A percentile compares a stretch with the other conserved stretches of the same genome.
Conservation (phyloP, 2,329 filamentous ascomycete genomes). For the Xylaria sp. region DNA sequence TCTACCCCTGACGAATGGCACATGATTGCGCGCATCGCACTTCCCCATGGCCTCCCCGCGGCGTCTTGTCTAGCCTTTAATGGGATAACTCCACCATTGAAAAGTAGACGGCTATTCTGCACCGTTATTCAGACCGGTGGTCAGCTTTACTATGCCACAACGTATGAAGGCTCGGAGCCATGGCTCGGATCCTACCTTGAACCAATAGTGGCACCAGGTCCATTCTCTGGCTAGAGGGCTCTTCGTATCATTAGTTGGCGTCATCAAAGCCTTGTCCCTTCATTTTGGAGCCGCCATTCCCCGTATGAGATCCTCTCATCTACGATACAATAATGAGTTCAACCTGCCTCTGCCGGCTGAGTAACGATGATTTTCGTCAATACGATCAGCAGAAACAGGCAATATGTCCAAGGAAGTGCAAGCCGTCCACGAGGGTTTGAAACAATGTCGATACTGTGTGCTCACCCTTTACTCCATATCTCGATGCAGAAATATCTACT, state of each 20-base stretch:
- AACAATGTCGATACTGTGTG: too few relatives aligned
- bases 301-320: neutral
- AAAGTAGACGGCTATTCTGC: conserved; percentile 9
- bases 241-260: neutral
- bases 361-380: too few relatives aligned
- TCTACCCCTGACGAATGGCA: conserved; percentile 40
- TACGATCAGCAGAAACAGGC: too few relatives aligned
- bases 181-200: conserved; percentile 32
- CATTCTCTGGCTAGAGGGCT: conserved; percentile 30
- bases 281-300: neutral
- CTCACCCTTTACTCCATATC: too few relatives aligned
- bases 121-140: conserved; percentile 37
- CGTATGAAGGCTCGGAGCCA: conserved; percentile 25
- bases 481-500: neutral
- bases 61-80: conserved; percentile 38
- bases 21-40: conserved; percentile 39
- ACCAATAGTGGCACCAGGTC: conserved; percentile 35
- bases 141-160: conserved; percentile 36
- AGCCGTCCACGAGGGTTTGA: too few relatives aligned
- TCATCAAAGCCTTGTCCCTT: neutral
- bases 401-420: too few relatives aligned
- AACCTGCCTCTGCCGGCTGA: too few relatives aligned
- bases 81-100: neutral
- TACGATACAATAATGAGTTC: too few relatives aligned
- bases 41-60: conserved; percentile 35